These are phyloP conservation scores for Suillus cothurnatus DNA, from an alignment of 768 basidiomycete species.

Conservation along the genomic window DNA sequence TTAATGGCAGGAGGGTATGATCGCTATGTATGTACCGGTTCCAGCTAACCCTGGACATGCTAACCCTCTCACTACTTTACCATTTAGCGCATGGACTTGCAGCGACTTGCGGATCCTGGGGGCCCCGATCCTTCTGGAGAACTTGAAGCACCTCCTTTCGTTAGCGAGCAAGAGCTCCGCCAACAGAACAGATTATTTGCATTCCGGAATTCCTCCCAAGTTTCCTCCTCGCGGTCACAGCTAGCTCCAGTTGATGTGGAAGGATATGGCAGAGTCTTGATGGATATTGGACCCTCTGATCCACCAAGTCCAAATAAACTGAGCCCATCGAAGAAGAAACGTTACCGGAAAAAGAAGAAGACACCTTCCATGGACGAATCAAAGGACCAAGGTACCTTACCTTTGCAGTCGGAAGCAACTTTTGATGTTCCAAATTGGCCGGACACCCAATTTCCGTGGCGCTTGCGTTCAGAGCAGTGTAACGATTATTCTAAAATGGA, in stretches of 20 bases:
- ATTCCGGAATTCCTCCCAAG: conserved; percentile 50
- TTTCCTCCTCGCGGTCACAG: conserved; percentile 35
- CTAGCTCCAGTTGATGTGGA: conserved; percentile 67
- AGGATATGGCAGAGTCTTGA: conserved; percentile 70
- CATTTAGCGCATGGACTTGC: conserved; percentile 26
- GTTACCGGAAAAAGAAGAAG: conserved; percentile 53
- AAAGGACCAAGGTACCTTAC: conserved; percentile 17
- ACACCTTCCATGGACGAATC: conserved; percentile 30
- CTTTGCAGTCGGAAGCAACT: conserved; percentile 30
- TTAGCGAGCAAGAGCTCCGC: conserved; percentile 61
- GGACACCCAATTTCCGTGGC: conserved; percentile 80
- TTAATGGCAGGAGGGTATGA: conserved; percentile 83
- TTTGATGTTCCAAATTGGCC: conserved; percentile 72
- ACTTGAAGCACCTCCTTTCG: conserved; percentile 12
- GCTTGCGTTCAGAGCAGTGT: conserved; percentile 57
- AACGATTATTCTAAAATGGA: conserved; percentile 53
- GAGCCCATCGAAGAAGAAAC: conserved; percentile 40
- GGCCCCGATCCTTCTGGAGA: conserved; percentile 16
- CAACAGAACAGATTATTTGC: conserved; percentile 72
- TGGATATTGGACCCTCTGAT: conserved; percentile 54
- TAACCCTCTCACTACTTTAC: conserved; percentile 17
- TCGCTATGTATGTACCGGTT: conserved; percentile 57
- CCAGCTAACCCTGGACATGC: conserved; percentile 7
- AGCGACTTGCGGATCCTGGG: conserved; percentile 22
- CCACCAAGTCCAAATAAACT: conserved; percentile 29